A percentile compares a stretch with the other conserved stretches of the same genome.
phyloP scores from a whole-genome alignment of 1,139 yeast species.

The Saccharomyces pastorianus region DNA sequence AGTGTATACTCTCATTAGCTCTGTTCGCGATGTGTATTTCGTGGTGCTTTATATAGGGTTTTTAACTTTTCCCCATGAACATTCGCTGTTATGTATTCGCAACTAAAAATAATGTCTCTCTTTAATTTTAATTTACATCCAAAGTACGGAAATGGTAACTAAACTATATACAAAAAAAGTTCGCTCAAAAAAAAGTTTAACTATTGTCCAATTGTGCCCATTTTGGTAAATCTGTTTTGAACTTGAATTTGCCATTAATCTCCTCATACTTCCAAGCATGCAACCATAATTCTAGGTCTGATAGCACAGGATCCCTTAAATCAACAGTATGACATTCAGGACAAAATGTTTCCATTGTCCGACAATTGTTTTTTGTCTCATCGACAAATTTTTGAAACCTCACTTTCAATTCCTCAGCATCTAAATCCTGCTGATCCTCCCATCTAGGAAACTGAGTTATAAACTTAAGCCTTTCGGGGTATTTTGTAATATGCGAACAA shows the following conservation, averaged over 20 bases:
- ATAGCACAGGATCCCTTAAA: slow-evolving; percentile 35
- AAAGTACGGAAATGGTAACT: neutral
- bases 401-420: slow-evolving; percentile 39
- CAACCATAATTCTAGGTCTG: slow-evolving; percentile 42
- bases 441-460: slow-evolving; percentile 53
- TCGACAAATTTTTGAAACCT: slow-evolving; percentile 19
- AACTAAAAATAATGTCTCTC: neutral
- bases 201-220: slow-evolving; percentile 44
- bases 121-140: neutral
- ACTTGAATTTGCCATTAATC: slow-evolving; percentile 44
- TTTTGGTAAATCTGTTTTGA: slow-evolving; percentile 63
- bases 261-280: slow-evolving; percentile 49
- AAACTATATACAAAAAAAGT: neutral
- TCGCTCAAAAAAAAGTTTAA: neutral
- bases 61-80: neutral
- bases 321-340: slow-evolving; percentile 39
- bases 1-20: neutral
- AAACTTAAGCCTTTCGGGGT: slow-evolving; percentile 22
- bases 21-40: neutral
- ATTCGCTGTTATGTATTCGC: neutral
- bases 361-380: slow-evolving; percentile 30
- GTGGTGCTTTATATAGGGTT: neutral
- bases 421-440: slow-evolving; percentile 45
- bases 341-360: slow-evolving; percentile 33
- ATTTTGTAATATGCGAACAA: slow-evolving; percentile 28